Evolutionary conservation across 257 asterid genomes (phyloP).

Genomic region (Gentiana dahurica): DNA sequence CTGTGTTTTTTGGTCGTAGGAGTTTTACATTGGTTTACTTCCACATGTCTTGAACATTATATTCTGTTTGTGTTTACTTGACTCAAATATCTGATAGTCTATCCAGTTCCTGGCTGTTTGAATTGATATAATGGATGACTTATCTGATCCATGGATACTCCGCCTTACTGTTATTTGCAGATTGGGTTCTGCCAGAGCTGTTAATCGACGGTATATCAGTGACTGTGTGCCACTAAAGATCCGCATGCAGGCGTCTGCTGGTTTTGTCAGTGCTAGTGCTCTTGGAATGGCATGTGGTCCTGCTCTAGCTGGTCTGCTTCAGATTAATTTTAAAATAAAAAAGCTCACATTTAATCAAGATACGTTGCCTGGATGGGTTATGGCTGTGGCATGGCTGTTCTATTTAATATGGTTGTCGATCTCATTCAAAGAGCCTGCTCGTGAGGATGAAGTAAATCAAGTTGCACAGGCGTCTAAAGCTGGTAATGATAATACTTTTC

Average conservation of each 20-base stretch:
- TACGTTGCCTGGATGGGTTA: slow-evolving; percentile 97
- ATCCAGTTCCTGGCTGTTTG: no score
- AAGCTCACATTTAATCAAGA: slow-evolving; percentile 67
- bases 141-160: neutral
- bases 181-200: slow-evolving; percentile 97
- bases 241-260: slow-evolving; percentile 98
- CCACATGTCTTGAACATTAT: no score
- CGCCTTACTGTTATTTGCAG: slow-evolving; percentile 35
- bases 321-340: slow-evolving; percentile 54
- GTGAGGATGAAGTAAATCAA: slow-evolving; percentile 27
- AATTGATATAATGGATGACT: no score
- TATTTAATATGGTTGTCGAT: slow-evolving; percentile 77
- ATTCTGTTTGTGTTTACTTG: no score
- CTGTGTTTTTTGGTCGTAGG: slow-evolving; percentile 7
- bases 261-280: slow-evolving; percentile 98
- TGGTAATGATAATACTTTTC: slow-evolving; percentile 30
- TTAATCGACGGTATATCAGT: slow-evolving; percentile 88
- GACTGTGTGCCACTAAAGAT: slow-evolving; percentile 90
- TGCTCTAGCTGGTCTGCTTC: slow-evolving; percentile 90
- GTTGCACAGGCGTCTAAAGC: slow-evolving; percentile 36
- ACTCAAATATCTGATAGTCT: no score
- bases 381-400: slow-evolving; percentile 75
- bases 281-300: slow-evolving; percentile 99
- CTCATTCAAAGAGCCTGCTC: slow-evolving; percentile 77
- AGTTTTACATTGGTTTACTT: neutral